A percentile compares a stretch with the other conserved stretches of the same genome.
Conservation (phyloP, 2,329 filamentous ascomycete species). For the Epichloe festucae region DNA sequence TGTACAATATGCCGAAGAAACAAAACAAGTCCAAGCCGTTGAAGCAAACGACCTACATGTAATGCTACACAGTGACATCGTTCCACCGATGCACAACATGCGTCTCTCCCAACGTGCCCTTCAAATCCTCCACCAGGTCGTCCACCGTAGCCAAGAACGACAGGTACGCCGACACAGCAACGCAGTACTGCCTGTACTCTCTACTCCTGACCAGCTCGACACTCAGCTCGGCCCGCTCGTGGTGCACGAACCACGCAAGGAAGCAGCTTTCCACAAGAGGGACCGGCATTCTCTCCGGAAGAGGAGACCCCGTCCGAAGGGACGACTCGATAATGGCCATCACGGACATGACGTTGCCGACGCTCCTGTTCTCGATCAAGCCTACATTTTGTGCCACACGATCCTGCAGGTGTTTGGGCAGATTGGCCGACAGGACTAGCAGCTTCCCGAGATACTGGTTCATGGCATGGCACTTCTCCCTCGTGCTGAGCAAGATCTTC, state of each 20-base stretch:
- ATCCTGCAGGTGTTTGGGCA: conserved; percentile 27
- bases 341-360: conserved; percentile 38
- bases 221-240: conserved; percentile 16
- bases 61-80: conserved; percentile 2
- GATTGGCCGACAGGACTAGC: conserved; percentile 18
- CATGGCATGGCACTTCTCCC: conserved; percentile 18
- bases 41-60: background rate
- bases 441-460: conserved; percentile 22
- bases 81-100: conserved; percentile 20
- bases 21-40: background rate
- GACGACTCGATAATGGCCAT: conserved; percentile 32
- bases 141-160: conserved; percentile 30
- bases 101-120: conserved; percentile 29
- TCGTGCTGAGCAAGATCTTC: conserved; percentile 16
- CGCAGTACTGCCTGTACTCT: conserved; percentile 32
- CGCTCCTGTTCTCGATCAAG: conserved; percentile 27
- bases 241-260: conserved; percentile 12
- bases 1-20: too few species aligned
- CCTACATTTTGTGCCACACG: conserved; percentile 25
- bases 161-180: conserved; percentile 30
- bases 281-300: conserved; percentile 33
- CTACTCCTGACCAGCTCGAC: conserved; percentile 24
- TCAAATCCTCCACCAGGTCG: conserved; percentile 30
- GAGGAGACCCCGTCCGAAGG: conserved; percentile 31
- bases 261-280: conserved; percentile 28